These are phyloP conservation scores for Monosporozyma unispora DNA, from an alignment of 805 yeast species.

Conservation along the genomic window DNA sequence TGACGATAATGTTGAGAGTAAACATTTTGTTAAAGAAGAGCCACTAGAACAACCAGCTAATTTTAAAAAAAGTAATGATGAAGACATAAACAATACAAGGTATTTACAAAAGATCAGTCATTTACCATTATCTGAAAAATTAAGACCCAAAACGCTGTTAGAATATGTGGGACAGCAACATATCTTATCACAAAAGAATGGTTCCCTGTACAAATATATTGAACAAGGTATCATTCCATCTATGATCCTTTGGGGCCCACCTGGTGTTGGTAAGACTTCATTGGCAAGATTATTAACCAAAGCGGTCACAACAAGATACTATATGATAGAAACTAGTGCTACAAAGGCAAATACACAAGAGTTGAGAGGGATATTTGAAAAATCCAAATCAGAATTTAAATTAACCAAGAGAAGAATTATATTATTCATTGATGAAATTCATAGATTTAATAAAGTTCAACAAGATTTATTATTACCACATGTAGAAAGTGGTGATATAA, in stretches of 20 bases:
- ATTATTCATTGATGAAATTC: conserved; percentile 87
- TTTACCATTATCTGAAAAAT: conserved; percentile 60
- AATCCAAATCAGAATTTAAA: conserved; percentile 29
- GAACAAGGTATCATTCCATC: conserved; percentile 64
- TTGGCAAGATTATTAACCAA: conserved; percentile 48
- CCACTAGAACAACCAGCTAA: background rate
- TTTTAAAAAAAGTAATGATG: conserved; percentile 1
- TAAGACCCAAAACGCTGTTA: conserved; percentile 64
- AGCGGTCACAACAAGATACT: conserved; percentile 23
- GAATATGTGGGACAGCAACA: conserved; percentile 84
- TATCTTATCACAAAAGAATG: conserved; percentile 50
- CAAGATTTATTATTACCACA: conserved; percentile 82
- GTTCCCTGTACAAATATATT: conserved; percentile 59
- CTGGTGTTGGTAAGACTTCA: conserved; percentile 89
- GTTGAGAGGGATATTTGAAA: conserved; percentile 49
- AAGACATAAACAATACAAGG: conserved; percentile 13
- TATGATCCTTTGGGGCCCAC: conserved; percentile 88
- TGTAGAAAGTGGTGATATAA: conserved; percentile 75
- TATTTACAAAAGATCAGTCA: conserved; percentile 24
- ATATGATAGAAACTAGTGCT: conserved; percentile 78
- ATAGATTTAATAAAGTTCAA: conserved; percentile 74
- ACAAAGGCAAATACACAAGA: conserved; percentile 54
- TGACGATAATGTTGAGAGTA: background rate
- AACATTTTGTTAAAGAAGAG: conserved; percentile 1
- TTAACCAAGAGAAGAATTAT: conserved; percentile 48